Evolutionary conservation across 192 early-diverging fungal species (phyloP).

Genomic region (Coemansia sp.): DNA sequence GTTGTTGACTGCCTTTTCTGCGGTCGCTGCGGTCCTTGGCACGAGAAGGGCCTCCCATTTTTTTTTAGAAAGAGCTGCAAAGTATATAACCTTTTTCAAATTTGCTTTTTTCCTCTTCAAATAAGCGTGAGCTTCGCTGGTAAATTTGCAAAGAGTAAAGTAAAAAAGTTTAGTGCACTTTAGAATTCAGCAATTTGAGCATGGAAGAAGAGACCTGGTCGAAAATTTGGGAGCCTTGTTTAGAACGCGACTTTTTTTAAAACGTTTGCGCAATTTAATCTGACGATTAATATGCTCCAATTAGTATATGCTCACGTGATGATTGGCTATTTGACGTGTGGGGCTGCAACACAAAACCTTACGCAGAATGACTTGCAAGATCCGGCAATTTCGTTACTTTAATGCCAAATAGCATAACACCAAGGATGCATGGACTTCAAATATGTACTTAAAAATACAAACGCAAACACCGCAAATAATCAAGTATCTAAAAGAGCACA

Average conservation of each 20-base stretch:
- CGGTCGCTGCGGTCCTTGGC: slow-evolving; percentile 1
- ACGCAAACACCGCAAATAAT: too few species aligned
- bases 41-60: slow-evolving; percentile 9
- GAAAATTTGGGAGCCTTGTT: background rate
- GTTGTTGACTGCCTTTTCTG: slow-evolving; percentile 4
- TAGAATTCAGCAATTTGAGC: background rate
- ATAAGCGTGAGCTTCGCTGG: background rate
- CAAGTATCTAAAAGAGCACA: background rate
- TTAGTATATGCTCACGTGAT: background rate
- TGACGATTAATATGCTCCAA: background rate
- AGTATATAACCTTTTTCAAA: background rate
- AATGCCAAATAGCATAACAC: too few species aligned
- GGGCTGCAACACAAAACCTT: too few species aligned
- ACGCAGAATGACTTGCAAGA: too few species aligned
- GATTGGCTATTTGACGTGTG: too few species aligned
- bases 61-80: background rate
- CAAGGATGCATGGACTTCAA: too few species aligned
- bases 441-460: too few species aligned
- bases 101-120: background rate
- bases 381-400: too few species aligned
- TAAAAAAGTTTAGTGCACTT: background rate
- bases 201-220: too few species aligned
- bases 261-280: background rate
- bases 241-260: background rate
- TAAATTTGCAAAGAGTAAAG: background rate